A percentile compares a stretch with the other conserved stretches of the same genome.
Evolutionary conservation across 352 stramenopile species (phyloP).

Genomic region (Thalassiosira mediterranea): DNA sequence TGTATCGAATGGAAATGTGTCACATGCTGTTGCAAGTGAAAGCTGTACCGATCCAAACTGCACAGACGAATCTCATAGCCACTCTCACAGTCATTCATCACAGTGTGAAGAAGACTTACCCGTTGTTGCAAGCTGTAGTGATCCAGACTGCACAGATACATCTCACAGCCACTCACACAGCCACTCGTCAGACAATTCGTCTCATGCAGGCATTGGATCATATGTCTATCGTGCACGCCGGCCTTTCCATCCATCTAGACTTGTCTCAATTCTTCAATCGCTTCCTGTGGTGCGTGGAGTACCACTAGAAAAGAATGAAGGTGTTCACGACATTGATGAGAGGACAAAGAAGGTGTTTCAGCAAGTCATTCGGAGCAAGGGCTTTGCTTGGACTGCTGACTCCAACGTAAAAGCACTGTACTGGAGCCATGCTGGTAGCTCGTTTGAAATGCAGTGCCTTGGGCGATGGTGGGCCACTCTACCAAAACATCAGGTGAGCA

Average conservation of each 20-base stretch:
- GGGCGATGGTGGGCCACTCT: slow-evolving; percentile 82
- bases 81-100: slow-evolving; percentile 49
- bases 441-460: slow-evolving; percentile 79
- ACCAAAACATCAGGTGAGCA: slow-evolving; percentile 45
- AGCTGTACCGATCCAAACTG: slow-evolving; percentile 52
- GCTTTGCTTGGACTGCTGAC: slow-evolving; percentile 82
- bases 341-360: slow-evolving; percentile 49
- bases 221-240: slow-evolving; percentile 72
- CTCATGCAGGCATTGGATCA: slow-evolving; percentile 69
- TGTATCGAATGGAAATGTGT: not conserved
- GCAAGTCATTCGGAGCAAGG: slow-evolving; percentile 75
- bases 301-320: slow-evolving; percentile 20
- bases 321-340: slow-evolving; percentile 17
- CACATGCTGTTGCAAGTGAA: slow-evolving; percentile 16
- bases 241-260: slow-evolving; percentile 74
- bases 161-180: slow-evolving; percentile 47
- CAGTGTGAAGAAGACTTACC: slow-evolving; percentile 52
- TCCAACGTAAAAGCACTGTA: slow-evolving; percentile 76
- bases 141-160: slow-evolving; percentile 50
- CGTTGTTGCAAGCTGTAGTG: not conserved
- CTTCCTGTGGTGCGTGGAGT: slow-evolving; percentile 65
- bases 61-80: slow-evolving; percentile 55
- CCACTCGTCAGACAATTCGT: slow-evolving; percentile 6
- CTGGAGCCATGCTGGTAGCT: slow-evolving; percentile 80
- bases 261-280: slow-evolving; percentile 57